Evolutionary conservation across 2,329 filamentous ascomycete genomes (phyloP).

Genomic region (Tolypocladium guangdongense): DNA sequence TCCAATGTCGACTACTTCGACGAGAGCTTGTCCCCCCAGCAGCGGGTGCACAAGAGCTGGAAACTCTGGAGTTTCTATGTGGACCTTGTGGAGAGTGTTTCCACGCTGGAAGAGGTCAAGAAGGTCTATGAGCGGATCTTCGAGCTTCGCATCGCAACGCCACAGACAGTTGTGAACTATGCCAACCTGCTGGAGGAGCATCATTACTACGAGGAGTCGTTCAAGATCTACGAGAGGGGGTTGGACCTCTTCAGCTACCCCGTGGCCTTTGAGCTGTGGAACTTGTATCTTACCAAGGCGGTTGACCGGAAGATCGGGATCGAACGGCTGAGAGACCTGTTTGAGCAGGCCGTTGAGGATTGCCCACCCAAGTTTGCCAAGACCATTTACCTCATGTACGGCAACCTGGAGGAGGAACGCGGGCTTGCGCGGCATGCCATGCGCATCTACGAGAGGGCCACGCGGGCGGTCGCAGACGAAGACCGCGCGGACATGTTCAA

Average conservation of each 20-base stretch:
- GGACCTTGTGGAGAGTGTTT: slow-evolving; percentile 90
- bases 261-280: slow-evolving; percentile 97
- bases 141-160: slow-evolving; percentile 92
- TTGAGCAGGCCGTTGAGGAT: slow-evolving; percentile 92
- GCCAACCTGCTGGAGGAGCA: slow-evolving; percentile 91
- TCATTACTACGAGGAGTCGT: slow-evolving; percentile 92
- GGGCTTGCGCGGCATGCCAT: slow-evolving; percentile 93
- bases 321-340: slow-evolving; percentile 84
- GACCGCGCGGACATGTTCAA: slow-evolving; percentile 97
- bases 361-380: slow-evolving; percentile 95
- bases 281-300: slow-evolving; percentile 92
- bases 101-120: slow-evolving; percentile 80
- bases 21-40: slow-evolving; percentile 84
- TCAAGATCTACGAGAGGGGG: slow-evolving; percentile 94
- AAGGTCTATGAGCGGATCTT: slow-evolving; percentile 97
- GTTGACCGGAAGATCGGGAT: slow-evolving; percentile 94
- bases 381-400: slow-evolving; percentile 95
- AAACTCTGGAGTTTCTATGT: slow-evolving; percentile 99
- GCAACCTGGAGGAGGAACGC: slow-evolving; percentile 89
- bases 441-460: slow-evolving; percentile 97
- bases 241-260: slow-evolving; percentile 98
- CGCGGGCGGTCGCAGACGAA: slow-evolving; percentile 86
- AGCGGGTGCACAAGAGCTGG: slow-evolving; percentile 98
- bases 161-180: slow-evolving; percentile 97
- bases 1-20: slow-evolving; percentile 99